phyloP scores from a whole-genome alignment of 768 basidiomycete species.

The Lactarius tabidus region DNA sequence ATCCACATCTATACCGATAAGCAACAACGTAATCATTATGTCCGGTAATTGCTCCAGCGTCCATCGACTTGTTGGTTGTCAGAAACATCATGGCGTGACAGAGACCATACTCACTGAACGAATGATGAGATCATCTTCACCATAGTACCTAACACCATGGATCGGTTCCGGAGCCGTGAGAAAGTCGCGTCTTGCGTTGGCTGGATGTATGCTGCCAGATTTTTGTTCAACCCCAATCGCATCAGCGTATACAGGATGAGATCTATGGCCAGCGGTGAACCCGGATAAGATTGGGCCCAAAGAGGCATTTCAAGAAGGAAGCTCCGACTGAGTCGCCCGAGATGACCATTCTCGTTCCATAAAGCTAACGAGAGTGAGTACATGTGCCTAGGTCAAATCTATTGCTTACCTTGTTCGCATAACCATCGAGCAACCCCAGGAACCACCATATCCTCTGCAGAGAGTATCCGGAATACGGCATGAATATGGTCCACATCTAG shows the following conservation, averaged over 20 bases:
- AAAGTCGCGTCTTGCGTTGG: background rate
- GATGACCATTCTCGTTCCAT: constrained; percentile 10
- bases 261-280: constrained; percentile 14
- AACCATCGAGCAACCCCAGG: constrained; percentile 38
- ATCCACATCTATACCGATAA: constrained; percentile 54
- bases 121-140: constrained; percentile 17
- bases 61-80: constrained; percentile 30
- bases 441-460: constrained; percentile 33
- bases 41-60: constrained; percentile 42
- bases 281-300: constrained; percentile 16
- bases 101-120: constrained; percentile 6
- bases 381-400: background rate
- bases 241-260: constrained; percentile 15
- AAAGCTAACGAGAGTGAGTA: constrained; percentile 18
- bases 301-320: constrained; percentile 20
- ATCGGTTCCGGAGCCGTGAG: constrained; percentile 13
- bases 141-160: constrained; percentile 5
- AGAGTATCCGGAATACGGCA: constrained; percentile 42
- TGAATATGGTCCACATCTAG: constrained; percentile 41
- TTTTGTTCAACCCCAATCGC: constrained; percentile 15
- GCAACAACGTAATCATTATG: constrained; percentile 45
- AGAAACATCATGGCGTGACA: background rate
- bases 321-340: constrained; percentile 12
- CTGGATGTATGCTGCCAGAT: background rate
- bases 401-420: constrained; percentile 39